Conservation (phyloP, 1,284 basidiomycete genomes). For the Ceratorhiza oryzae-sativae region DNA sequence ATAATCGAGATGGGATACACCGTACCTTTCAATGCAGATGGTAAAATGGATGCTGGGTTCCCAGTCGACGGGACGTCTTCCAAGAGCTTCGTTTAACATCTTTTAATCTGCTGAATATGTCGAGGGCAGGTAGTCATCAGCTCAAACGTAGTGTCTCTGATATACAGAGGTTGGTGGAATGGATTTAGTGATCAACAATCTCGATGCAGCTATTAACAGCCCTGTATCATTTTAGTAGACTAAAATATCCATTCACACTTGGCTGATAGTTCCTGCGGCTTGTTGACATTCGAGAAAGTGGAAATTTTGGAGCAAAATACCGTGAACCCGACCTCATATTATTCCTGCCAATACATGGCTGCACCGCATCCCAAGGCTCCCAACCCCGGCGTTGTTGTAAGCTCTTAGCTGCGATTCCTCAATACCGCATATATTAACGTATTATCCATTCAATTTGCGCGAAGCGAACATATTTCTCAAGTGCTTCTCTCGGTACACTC, state of each 20-base stretch:
- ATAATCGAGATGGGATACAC: slow-evolving; percentile 10
- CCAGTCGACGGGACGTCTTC: slow-evolving; percentile 33
- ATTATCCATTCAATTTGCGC: too few relatives aligned
- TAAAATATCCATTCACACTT: too few relatives aligned
- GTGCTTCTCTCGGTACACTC: too few relatives aligned
- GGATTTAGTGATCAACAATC: slow-evolving; percentile 49
- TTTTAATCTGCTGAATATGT: slow-evolving; percentile 44
- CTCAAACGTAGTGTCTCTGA: slow-evolving; percentile 22
- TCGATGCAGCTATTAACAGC: slow-evolving; percentile 13
- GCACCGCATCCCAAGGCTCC: slow-evolving; percentile 48
- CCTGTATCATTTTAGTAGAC: too few relatives aligned
- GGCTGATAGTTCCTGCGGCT: slow-evolving; percentile 42
- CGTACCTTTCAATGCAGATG: not conserved
- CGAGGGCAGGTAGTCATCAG: slow-evolving; percentile 42
- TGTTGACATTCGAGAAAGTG: slow-evolving; percentile 27
- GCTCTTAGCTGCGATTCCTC: too few relatives aligned
- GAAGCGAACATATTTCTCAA: too few relatives aligned
- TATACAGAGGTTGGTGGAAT: slow-evolving; percentile 33
- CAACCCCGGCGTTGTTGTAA: slow-evolving; percentile 44
- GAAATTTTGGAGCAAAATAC: slow-evolving; percentile 42
- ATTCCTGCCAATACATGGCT: slow-evolving; percentile 46
- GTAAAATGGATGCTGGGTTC: slow-evolving; percentile 39
- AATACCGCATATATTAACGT: too few relatives aligned
- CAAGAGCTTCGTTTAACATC: slow-evolving; percentile 41
- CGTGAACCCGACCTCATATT: slow-evolving; percentile 46